A percentile compares a stretch with the other conserved stretches of the same genome.
Conservation (phyloP, 495 filamentous ascomycete species). For the Articulospora tetracladia region DNA sequence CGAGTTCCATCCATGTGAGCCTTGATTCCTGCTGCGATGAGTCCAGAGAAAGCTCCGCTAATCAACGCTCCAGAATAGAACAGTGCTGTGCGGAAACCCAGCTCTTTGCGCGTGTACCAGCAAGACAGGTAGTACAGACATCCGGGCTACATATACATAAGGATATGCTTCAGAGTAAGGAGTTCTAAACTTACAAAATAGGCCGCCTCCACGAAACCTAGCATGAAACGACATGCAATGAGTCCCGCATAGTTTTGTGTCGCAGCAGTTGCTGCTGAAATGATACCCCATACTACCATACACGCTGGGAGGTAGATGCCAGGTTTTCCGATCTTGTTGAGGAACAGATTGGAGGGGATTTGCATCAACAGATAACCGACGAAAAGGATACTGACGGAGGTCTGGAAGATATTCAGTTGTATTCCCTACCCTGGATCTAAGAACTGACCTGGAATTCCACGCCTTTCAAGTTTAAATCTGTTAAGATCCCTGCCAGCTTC, state of each 20-base stretch:
- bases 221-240: slow-evolving; percentile 64
- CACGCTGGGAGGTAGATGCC: slow-evolving; percentile 59
- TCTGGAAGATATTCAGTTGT: slow-evolving; percentile 5
- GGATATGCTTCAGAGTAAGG: slow-evolving; percentile 38
- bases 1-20: slow-evolving; percentile 42
- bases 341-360: slow-evolving; percentile 56
- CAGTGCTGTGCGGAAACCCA: slow-evolving; percentile 51
- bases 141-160: slow-evolving; percentile 38
- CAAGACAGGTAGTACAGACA: slow-evolving; percentile 45
- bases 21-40: slow-evolving; percentile 56
- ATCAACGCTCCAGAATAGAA: slow-evolving; percentile 60
- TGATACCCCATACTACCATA: slow-evolving; percentile 72
- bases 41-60: slow-evolving; percentile 60
- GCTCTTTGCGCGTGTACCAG: slow-evolving; percentile 53
- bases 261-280: slow-evolving; percentile 58
- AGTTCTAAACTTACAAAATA: slow-evolving; percentile 38
- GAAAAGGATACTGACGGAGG: slow-evolving; percentile 40
- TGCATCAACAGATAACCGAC: slow-evolving; percentile 29
- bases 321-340: slow-evolving; percentile 56
- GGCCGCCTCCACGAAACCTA: slow-evolving; percentile 57
- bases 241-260: slow-evolving; percentile 57
- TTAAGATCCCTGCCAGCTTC: slow-evolving; percentile 42
- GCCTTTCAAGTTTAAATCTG: slow-evolving; percentile 40
- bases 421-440: neutral
- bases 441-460: slow-evolving; percentile 44